Evolutionary conservation across 768 basidiomycete genomes (phyloP).

Genomic region (Ramaria sp.): DNA sequence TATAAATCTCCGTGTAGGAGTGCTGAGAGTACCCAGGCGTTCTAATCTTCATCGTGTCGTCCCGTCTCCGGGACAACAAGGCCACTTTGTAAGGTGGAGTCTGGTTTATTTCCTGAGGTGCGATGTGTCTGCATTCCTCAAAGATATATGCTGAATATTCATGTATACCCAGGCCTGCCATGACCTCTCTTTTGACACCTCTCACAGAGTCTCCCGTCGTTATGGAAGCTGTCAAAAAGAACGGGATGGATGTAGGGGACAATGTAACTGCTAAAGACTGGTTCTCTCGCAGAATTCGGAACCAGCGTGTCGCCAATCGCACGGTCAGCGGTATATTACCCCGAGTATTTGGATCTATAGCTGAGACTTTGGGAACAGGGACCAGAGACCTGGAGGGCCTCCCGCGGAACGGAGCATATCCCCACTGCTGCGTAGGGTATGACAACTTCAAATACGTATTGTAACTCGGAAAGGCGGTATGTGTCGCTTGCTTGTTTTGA

Average conservation of each 20-base stretch:
- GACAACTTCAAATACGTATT: no score
- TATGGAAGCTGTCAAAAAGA: constrained; percentile 28
- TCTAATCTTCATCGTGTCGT: constrained; percentile 58
- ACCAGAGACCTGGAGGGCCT: constrained; percentile 14
- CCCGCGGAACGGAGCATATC: constrained; percentile 14
- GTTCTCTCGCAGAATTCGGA: constrained; percentile 30
- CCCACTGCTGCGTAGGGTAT: not conserved
- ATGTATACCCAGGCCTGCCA: not conserved
- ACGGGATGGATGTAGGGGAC: constrained; percentile 21
- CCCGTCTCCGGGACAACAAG: constrained; percentile 52
- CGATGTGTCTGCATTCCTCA: not conserved
- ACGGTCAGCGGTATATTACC: constrained; percentile 19
- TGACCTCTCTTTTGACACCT: not conserved
- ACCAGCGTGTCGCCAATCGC: constrained; percentile 32
- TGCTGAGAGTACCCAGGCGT: constrained; percentile 15
- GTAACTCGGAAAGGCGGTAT: no score
- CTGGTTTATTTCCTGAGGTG: constrained; percentile 54
- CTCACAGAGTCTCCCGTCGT: constrained; percentile 22
- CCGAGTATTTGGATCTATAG: not conserved
- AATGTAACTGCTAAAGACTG: constrained; percentile 29
- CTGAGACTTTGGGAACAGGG: constrained; percentile 10
- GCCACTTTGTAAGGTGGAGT: constrained; percentile 46
- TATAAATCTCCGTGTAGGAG: not conserved
- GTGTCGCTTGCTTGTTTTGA: no score
- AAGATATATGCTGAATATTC: not conserved